Evolutionary conservation across 331 rosid species (phyloP), one percentile per base, ranked within the genome.

Genomic region (Prunus yedoensis): DNA sequence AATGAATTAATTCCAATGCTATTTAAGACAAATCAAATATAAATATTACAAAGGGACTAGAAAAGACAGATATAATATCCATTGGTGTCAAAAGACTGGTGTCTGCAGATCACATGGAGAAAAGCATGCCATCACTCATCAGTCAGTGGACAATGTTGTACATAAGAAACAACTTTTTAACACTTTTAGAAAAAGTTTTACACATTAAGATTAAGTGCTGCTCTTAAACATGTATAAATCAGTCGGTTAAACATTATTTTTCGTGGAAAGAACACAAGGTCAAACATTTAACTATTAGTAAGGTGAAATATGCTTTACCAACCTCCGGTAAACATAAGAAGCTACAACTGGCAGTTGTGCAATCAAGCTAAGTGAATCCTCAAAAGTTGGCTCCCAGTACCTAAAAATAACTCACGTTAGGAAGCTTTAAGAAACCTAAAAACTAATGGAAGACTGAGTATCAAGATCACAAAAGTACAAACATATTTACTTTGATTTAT

Each of bases 381-480:
- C 96, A 70, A 90, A 95, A 23, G 99, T 90, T 81, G 99, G 99
- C 83, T 95, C 97, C 99, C 99, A 95, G 56, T 90, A 95, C 96
- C 97, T 95, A 66, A 71, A 79, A 68, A 58, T 70, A 71, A 32
- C 56, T 61, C 5, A 57, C 23, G 46, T 70, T 75, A 86, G 53
- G 64, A 32, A 5, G 84, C 77, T 74, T 70, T 75, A 86, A 57
- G 64, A 32, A 5, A 83, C 77, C 75, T 45, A 4, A 80, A 73
- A 83, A 68, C 73, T 65, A 10, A 52, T 65, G 54, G 16, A 79
- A 47, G 78, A 64, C 28, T 43, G 18, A 53, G 62, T 64, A 35
- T 56, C 14, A 38, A 83, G 75, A 17, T 52, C 67, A 69, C 45
- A 65, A 64, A 53, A 15, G n/a, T 70, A 46, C 16, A 66, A 32